Evolutionary conservation across 331 rosid species (phyloP).

Genomic region (Saraca asoca): DNA sequence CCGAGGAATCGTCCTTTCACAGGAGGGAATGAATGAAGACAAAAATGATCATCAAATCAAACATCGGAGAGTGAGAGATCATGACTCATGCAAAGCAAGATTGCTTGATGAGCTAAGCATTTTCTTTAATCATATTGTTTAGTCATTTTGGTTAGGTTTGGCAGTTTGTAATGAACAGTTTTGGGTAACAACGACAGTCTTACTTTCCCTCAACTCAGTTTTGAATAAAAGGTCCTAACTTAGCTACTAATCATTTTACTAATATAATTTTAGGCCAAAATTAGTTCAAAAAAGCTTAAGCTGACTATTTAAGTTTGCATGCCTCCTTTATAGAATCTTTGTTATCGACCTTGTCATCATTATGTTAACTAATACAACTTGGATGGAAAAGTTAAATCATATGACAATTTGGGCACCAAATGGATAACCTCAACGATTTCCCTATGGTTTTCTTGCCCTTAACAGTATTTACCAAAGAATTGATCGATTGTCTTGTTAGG

Average conservation of each 20-base stretch:
- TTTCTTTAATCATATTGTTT: background rate
- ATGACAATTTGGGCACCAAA: too few species aligned
- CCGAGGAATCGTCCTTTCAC: background rate
- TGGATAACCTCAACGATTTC: too few species aligned
- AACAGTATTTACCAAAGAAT: too few species aligned
- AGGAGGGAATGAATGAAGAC: slow-evolving; percentile 8
- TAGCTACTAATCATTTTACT: too few species aligned
- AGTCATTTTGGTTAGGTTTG: background rate
- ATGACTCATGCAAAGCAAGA: background rate
- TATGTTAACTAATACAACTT: too few species aligned
- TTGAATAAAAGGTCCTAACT: too few species aligned
- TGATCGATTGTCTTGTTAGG: background rate
- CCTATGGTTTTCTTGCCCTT: too few species aligned
- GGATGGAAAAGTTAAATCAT: too few species aligned
- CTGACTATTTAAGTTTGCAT: background rate
- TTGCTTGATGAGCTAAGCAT: slow-evolving; percentile 14
- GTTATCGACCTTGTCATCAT: too few species aligned
- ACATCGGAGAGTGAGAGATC: too few species aligned
- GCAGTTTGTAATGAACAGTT: background rate
- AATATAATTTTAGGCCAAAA: background rate
- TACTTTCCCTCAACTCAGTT: background rate
- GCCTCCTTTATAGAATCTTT: too few species aligned
- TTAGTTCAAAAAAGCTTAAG: slow-evolving; percentile 6
- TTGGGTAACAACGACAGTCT: slow-evolving; percentile 1
- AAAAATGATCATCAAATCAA: background rate